phyloP scores from a whole-genome alignment of 177 flowering plant genomes.

The Vitis hybrid region DNA sequence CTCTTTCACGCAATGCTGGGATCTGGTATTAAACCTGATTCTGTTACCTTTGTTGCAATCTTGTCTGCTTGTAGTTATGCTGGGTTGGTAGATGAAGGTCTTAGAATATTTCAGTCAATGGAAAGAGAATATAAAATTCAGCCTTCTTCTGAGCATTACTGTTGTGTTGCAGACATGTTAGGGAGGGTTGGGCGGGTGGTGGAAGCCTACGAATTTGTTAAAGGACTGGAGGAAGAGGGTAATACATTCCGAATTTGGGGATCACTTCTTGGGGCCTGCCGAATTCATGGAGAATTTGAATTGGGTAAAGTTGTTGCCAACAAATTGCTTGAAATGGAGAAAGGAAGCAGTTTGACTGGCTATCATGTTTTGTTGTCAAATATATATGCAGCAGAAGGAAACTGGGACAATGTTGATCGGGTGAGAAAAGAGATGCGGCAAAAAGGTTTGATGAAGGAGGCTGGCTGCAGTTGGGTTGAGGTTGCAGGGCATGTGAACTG shows the following conservation, averaged over 20 bases:
- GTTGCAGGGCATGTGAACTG: conserved; percentile 43
- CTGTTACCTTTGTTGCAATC: conserved; percentile 70
- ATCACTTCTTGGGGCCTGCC: conserved; percentile 78
- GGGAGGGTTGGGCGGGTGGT: conserved; percentile 83
- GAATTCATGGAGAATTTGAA: conserved; percentile 58
- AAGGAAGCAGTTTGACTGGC: conserved; percentile 42
- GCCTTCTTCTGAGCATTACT: conserved; percentile 71
- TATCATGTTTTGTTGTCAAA: conserved; percentile 84
- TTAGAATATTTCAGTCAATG: conserved; percentile 69
- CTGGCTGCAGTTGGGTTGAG: conserved; percentile 82
- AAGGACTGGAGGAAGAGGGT: conserved; percentile 58
- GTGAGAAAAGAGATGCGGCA: conserved; percentile 72
- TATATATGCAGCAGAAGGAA: conserved; percentile 80
- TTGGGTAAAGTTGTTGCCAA: conserved; percentile 64
- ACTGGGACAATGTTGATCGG: conserved; percentile 59
- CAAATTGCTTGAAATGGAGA: conserved; percentile 57
- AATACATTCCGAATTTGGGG: conserved; percentile 74
- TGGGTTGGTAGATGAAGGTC: conserved; percentile 83
- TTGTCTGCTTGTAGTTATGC: conserved; percentile 84
- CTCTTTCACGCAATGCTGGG: conserved; percentile 55
- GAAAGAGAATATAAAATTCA: conserved; percentile 40
- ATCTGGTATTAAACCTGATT: conserved; percentile 60
- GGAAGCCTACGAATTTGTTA: conserved; percentile 76
- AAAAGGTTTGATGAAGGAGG: conserved; percentile 69
- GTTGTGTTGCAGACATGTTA: conserved; percentile 88